phyloP scores from a whole-genome alignment of 1,284 basidiomycete genomes.

The Rugosomyces carneus region DNA sequence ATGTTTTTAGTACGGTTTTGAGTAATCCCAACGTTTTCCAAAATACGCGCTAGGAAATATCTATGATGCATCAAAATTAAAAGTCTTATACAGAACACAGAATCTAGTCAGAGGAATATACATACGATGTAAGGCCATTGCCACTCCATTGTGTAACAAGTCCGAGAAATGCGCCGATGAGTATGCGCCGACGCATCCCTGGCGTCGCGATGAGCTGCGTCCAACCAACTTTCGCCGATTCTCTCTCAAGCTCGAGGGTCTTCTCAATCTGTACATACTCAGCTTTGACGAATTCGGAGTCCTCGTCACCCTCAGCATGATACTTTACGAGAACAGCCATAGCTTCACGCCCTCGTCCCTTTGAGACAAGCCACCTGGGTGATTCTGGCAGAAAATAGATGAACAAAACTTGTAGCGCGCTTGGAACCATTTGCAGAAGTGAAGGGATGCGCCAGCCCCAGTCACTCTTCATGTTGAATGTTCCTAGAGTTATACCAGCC shows the following conservation, averaged over 20 bases:
- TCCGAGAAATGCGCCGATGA: constrained; percentile 41
- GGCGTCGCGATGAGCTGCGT: constrained; percentile 35
- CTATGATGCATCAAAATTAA: constrained; percentile 19
- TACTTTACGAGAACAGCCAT: constrained; percentile 41
- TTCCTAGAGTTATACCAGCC: constrained; percentile 40
- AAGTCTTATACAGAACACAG: background rate
- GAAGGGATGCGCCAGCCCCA: constrained; percentile 56
- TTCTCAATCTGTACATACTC: constrained; percentile 51
- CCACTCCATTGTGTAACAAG: constrained; percentile 49
- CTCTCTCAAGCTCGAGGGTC: constrained; percentile 40
- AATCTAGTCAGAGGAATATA: constrained; percentile 2
- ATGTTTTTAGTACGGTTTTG: constrained; percentile 45
- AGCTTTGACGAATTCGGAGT: constrained; percentile 45
- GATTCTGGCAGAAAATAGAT: constrained; percentile 51
- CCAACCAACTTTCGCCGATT: constrained; percentile 38
- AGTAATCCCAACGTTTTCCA: constrained; percentile 41
- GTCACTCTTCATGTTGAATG: constrained; percentile 39
- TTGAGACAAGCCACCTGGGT: constrained; percentile 55
- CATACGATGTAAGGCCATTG: constrained; percentile 47
- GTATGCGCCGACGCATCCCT: constrained; percentile 45
- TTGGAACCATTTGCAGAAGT: constrained; percentile 48
- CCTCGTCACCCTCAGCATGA: constrained; percentile 42
- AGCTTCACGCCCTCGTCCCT: constrained; percentile 44
- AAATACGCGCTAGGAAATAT: constrained; percentile 41
- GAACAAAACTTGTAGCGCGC: constrained; percentile 39